Percentiles rank a stretch among this genome's conserved stretches.
These are phyloP conservation scores for Coemansia sp. DNA, from an alignment of 192 early-diverging fungal genomes.

Conservation along the genomic window DNA sequence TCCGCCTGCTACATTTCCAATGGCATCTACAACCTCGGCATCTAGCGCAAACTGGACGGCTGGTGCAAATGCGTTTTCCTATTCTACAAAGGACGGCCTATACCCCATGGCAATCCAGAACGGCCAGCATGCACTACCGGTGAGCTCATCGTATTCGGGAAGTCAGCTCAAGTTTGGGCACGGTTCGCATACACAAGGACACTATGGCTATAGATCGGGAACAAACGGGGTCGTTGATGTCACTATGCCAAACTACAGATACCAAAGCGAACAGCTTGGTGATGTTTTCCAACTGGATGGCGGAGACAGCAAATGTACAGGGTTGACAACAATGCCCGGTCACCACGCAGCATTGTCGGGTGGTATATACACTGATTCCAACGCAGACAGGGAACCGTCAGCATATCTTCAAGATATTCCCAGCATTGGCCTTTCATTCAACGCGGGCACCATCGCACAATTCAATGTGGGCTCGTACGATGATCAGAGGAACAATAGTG, in stretches of 20 bases:
- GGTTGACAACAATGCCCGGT: background rate
- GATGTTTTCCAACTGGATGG: background rate
- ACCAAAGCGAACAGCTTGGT: slow-evolving; percentile 4
- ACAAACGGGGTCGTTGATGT: background rate
- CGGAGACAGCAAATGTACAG: background rate
- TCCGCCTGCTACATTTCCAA: slow-evolving; percentile 6
- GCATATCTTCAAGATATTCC: slow-evolving; percentile 1
- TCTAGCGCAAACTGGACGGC: slow-evolving; percentile 20
- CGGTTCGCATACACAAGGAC: background rate
- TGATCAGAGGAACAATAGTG: background rate
- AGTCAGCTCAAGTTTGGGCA: background rate
- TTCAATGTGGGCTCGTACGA: background rate
- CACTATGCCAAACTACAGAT: background rate
- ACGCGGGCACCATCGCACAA: background rate
- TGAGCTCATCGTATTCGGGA: background rate
- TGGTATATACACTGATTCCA: background rate
- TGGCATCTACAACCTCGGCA: slow-evolving; percentile 8
- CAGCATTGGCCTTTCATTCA: background rate
- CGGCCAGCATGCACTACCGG: background rate
- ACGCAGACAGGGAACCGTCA: background rate
- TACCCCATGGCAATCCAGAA: slow-evolving; percentile 32
- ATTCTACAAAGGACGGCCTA: slow-evolving; percentile 18
- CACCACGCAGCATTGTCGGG: background rate
- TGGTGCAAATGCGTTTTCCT: slow-evolving; percentile 9
- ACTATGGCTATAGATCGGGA: background rate